Evolutionary conservation across 2,329 filamentous ascomycete genomes (phyloP).

Genomic region (Aciculosporium take): DNA sequence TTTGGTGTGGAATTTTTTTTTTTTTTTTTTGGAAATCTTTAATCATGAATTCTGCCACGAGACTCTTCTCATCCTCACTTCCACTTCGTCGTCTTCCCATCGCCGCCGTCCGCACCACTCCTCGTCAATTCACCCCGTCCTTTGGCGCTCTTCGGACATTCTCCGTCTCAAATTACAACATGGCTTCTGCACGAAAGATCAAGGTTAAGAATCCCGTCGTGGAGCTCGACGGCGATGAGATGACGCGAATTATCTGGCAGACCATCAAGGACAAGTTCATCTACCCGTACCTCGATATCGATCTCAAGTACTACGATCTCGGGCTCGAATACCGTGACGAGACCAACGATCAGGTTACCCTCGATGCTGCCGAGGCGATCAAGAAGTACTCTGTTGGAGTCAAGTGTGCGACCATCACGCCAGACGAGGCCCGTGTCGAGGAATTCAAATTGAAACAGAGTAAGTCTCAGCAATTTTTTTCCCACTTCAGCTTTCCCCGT

Average conservation of each 20-base stretch:
- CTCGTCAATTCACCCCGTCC: slow-evolving; percentile 31
- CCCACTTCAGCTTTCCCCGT: not conserved
- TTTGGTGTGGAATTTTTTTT: slow-evolving; percentile 3
- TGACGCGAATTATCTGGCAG: slow-evolving; percentile 99
- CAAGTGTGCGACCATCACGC: slow-evolving; percentile 98
- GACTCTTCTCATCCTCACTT: slow-evolving; percentile 17
- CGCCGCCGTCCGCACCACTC: slow-evolving; percentile 15
- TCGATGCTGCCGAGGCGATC: slow-evolving; percentile 91
- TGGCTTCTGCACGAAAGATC: slow-evolving; percentile 64
- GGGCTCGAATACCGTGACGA: slow-evolving; percentile 89
- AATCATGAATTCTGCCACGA: slow-evolving; percentile 17
- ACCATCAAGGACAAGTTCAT: slow-evolving; percentile 99
- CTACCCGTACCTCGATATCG: slow-evolving; percentile 86
- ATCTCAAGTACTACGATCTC: slow-evolving; percentile 96
- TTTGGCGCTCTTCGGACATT: slow-evolving; percentile 24
- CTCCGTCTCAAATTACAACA: slow-evolving; percentile 54
- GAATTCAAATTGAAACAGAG: slow-evolving; percentile 99
- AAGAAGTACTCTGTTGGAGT: slow-evolving; percentile 98
- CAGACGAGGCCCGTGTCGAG: slow-evolving; percentile 89
- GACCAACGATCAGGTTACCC: slow-evolving; percentile 91
- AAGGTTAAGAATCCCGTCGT: slow-evolving; percentile 99
- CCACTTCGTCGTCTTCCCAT: slow-evolving; percentile 16
- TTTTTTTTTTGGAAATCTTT: not conserved
- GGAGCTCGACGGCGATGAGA: slow-evolving; percentile 88
- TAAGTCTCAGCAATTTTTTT: slow-evolving; percentile 30